Percentiles rank a stretch among this genome's conserved stretches.
phyloP scores from a whole-genome alignment of 768 basidiomycete species.

The Termitomyces eurrhizus region DNA sequence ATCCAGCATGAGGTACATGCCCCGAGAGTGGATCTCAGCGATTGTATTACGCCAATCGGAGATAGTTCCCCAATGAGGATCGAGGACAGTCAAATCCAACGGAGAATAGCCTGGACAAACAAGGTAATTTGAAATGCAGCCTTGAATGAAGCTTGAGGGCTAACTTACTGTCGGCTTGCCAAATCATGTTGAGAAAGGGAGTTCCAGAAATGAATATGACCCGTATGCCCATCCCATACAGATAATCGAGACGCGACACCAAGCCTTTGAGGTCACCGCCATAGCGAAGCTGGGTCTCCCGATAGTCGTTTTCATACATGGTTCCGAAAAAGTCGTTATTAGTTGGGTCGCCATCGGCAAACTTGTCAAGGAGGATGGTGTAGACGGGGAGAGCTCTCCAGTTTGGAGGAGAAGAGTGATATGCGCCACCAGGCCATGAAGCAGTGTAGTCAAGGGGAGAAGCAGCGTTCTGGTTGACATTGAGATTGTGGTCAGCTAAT shows the following conservation, averaged over 20 bases:
- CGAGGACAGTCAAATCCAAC: constrained; percentile 83
- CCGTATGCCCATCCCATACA: constrained; percentile 83
- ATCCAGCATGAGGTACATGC: constrained; percentile 92
- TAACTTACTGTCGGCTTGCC: constrained; percentile 90
- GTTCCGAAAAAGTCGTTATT: constrained; percentile 90
- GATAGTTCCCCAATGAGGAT: constrained; percentile 90
- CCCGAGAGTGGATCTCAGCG: constrained; percentile 70
- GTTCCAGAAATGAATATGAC: constrained; percentile 92
- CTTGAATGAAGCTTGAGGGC: not conserved
- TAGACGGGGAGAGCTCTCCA: constrained; percentile 84
- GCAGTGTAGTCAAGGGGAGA: constrained; percentile 63
- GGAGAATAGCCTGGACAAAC: constrained; percentile 76
- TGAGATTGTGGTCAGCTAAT: constrained; percentile 73
- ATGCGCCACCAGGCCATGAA: constrained; percentile 56
- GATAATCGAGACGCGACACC: constrained; percentile 72
- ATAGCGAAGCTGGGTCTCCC: constrained; percentile 85
- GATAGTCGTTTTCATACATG: constrained; percentile 77
- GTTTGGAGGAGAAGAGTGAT: constrained; percentile 77
- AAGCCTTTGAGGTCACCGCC: constrained; percentile 89
- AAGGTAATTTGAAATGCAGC: constrained; percentile 6
- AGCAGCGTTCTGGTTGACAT: constrained; percentile 68
- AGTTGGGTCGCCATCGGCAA: constrained; percentile 86
- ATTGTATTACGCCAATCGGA: constrained; percentile 75
- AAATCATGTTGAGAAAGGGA: constrained; percentile 92
- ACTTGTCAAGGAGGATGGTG: constrained; percentile 87